These are phyloP conservation scores for Amborella trichopoda DNA, from an alignment of 164 flowering plant genomes.

Conservation along the genomic window DNA sequence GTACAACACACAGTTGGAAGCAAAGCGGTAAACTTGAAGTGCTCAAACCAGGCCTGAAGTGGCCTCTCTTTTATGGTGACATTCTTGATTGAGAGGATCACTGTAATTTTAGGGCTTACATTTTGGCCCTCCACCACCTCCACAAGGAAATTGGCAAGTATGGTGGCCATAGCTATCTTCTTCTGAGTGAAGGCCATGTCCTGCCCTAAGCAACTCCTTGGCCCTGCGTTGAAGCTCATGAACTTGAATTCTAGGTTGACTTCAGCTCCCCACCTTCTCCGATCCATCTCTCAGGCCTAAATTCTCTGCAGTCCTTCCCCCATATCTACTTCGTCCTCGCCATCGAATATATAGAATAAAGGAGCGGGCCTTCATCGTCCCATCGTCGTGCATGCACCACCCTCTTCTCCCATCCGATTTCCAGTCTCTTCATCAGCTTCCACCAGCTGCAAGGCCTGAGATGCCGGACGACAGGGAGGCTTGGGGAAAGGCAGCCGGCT, in stretches of 20 bases:
- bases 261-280: conserved; percentile 8
- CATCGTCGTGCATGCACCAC: conserved; percentile 16
- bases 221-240: conserved; percentile 31
- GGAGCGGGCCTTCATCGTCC: conserved; percentile 10
- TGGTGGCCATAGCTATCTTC: conserved; percentile 24
- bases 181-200: conserved; percentile 22
- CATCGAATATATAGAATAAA: conserved; percentile 18
- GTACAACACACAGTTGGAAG: no score
- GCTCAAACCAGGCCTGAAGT: no score
- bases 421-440: no score
- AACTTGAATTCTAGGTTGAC: conserved; percentile 23
- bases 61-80: no score
- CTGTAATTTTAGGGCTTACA: conserved; percentile 13
- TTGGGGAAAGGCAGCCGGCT: conserved; percentile 14
- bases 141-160: conserved; percentile 19
- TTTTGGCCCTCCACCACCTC: conserved; percentile 20
- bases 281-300: conserved; percentile 52
- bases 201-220: conserved; percentile 35
- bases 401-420: conserved; percentile 31
- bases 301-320: conserved; percentile 41
- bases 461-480: conserved; percentile 16
- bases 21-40: no score
- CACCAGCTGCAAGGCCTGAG: conserved; percentile 13
- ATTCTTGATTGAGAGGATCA: conserved; percentile 29
- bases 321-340: conserved; percentile 30